These are phyloP conservation scores for Styphnolobium japonicum DNA, from an alignment of 306 rosid genomes.

Conservation along the genomic window DNA sequence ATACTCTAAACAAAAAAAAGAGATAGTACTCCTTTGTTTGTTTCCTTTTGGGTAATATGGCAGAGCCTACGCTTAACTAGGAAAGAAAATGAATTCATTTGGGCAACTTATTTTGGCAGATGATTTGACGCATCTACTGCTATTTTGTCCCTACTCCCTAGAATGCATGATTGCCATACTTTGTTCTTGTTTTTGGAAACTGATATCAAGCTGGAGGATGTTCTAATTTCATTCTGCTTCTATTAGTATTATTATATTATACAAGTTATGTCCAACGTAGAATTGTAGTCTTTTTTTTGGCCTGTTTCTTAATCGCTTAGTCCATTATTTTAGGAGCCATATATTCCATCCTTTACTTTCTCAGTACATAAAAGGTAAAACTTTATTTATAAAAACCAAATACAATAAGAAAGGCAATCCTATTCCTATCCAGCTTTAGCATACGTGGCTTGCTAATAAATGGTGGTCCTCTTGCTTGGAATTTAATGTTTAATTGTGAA, in stretches of 20 bases:
- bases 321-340: not conserved
- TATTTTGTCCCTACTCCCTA: not conserved
- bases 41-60: not conserved
- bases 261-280: not conserved
- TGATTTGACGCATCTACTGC: not conserved
- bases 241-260: not conserved
- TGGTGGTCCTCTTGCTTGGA: conserved; percentile 9
- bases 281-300: not conserved
- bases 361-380: not conserved
- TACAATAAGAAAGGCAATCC: not conserved
- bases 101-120: not conserved
- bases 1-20: no score
- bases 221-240: not conserved
- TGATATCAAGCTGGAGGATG: not conserved
- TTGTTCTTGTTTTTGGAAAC: conserved; percentile 22
- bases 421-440: conserved; percentile 2
- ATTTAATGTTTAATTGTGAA: not conserved
- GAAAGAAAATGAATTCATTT: not conserved
- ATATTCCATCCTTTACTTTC: not conserved
- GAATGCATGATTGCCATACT: not conserved
- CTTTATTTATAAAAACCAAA: not conserved
- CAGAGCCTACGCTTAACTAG: not conserved
- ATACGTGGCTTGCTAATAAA: conserved; percentile 7
- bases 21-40: no score
- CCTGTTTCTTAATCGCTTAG: not conserved